A percentile compares a stretch with the other conserved stretches of the same genome.
phyloP scores from a whole-genome alignment of 306 rosid genomes.

The Arachis stenosperma region DNA sequence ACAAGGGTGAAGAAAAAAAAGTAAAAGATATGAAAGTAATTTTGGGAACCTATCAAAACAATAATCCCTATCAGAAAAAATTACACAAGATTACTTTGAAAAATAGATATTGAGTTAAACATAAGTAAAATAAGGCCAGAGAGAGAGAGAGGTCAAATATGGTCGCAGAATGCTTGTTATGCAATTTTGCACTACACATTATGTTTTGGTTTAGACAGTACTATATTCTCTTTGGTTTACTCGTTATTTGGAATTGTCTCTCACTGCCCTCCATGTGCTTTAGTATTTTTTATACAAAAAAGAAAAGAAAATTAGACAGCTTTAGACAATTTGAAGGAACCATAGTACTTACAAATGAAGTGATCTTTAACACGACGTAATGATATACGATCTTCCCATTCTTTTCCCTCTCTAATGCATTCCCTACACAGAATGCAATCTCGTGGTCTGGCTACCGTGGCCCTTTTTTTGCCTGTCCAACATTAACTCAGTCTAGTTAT shows the following conservation, averaged over 20 bases:
- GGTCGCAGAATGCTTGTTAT: too few species aligned
- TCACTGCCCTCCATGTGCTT: not conserved
- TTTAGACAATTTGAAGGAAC: not conserved
- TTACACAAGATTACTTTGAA: not conserved
- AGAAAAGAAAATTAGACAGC: too few species aligned
- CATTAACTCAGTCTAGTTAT: constrained; percentile 35
- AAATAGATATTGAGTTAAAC: not conserved
- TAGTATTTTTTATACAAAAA: too few species aligned
- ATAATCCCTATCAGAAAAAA: constrained; percentile 15
- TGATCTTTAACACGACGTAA: constrained; percentile 85
- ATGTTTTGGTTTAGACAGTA: too few species aligned
- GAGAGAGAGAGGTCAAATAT: too few species aligned
- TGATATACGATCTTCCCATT: constrained; percentile 82
- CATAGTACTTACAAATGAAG: constrained; percentile 82
- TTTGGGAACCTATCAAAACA: not conserved
- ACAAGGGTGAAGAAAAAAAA: not conserved
- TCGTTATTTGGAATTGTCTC: too few species aligned
- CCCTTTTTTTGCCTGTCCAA: constrained; percentile 70
- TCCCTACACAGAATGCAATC: constrained; percentile 93
- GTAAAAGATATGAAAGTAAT: constrained; percentile 18
- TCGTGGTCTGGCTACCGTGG: constrained; percentile 71
- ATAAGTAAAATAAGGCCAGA: too few species aligned
- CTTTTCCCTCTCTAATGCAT: constrained; percentile 89
- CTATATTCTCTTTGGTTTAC: not conserved
- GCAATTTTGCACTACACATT: too few species aligned